phyloP scores from a whole-genome alignment of 179 eudicot species.

The Monotropa hypopitys region DNA sequence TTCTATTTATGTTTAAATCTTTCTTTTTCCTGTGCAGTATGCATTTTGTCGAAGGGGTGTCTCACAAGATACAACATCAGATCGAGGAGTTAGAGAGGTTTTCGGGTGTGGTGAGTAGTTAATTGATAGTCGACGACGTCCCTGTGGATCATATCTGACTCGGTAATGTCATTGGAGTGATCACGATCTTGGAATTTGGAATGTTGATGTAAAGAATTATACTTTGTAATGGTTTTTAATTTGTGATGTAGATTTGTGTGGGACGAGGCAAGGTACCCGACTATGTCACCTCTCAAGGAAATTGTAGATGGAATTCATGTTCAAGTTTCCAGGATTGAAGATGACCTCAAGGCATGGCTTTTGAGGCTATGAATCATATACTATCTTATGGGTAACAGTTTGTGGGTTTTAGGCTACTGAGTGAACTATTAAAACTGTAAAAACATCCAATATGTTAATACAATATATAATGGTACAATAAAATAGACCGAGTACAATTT shows the following conservation, averaged over 20 bases:
- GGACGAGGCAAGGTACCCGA: slow-evolving; percentile 95
- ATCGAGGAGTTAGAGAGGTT: slow-evolving; percentile 82
- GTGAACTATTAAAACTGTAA: no score
- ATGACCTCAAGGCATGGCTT: slow-evolving; percentile 81
- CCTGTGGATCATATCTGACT: slow-evolving; percentile 85
- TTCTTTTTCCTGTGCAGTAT: slow-evolving; percentile 53
- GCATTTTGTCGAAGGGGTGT: slow-evolving; percentile 77
- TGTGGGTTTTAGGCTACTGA: no score
- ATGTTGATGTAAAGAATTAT: not conserved
- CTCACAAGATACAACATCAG: slow-evolving; percentile 93
- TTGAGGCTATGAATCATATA: not conserved
- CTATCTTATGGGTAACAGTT: no score
- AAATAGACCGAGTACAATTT: no score
- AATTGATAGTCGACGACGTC: slow-evolving; percentile 89
- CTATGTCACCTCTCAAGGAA: slow-evolving; percentile 84
- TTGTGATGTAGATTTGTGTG: slow-evolving; percentile 55
- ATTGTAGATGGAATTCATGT: slow-evolving; percentile 71
- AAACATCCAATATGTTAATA: no score
- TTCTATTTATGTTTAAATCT: no score
- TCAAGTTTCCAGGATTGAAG: slow-evolving; percentile 84
- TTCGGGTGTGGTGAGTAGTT: slow-evolving; percentile 58
- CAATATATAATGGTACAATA: no score
- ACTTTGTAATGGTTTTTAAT: not conserved
- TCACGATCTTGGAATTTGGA: slow-evolving; percentile 2
- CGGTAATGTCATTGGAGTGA: slow-evolving; percentile 28